Conservation (phyloP, 2,329 filamentous ascomycete species). For the Helminthosporium solani region DNA sequence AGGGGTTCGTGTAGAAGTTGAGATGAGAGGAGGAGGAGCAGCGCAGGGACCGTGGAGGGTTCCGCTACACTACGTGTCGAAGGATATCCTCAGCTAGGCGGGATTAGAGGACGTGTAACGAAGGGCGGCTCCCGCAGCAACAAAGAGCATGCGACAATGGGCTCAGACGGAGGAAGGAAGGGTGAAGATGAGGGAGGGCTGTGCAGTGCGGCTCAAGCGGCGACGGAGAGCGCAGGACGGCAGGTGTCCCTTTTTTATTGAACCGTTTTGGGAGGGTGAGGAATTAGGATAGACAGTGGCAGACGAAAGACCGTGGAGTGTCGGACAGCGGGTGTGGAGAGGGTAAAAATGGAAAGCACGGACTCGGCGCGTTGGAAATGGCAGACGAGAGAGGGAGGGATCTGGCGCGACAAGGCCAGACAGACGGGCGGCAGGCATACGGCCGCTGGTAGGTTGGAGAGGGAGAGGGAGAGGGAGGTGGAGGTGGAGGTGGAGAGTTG, state of each 20-base stretch:
- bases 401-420: not conserved
- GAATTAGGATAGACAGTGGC: constrained; percentile 1
- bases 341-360: constrained; percentile 26
- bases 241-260: constrained; percentile 1
- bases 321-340: constrained; percentile 17
- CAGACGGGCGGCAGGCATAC: not conserved
- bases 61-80: constrained; percentile 40
- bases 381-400: constrained; percentile 11
- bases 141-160: not conserved
- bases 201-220: constrained; percentile 14
- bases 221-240: constrained; percentile 5
- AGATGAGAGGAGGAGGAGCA: constrained; percentile 41
- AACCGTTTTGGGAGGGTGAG: constrained; percentile 5
- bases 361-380: constrained; percentile 8
- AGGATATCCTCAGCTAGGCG: constrained; percentile 31
- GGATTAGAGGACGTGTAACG: constrained; percentile 30
- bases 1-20: constrained; percentile 11
- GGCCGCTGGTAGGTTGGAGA: no score
- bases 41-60: constrained; percentile 33
- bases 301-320: not conserved
- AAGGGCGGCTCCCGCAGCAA: constrained; percentile 5
- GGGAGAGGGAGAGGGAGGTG: no score
- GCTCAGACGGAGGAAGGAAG: constrained; percentile 10
- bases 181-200: constrained; percentile 5
- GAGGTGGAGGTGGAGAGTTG: no score